These are phyloP conservation scores for Trichoderma sp. DNA, from an alignment of 2,329 filamentous ascomycete species.

Conservation along the genomic window DNA sequence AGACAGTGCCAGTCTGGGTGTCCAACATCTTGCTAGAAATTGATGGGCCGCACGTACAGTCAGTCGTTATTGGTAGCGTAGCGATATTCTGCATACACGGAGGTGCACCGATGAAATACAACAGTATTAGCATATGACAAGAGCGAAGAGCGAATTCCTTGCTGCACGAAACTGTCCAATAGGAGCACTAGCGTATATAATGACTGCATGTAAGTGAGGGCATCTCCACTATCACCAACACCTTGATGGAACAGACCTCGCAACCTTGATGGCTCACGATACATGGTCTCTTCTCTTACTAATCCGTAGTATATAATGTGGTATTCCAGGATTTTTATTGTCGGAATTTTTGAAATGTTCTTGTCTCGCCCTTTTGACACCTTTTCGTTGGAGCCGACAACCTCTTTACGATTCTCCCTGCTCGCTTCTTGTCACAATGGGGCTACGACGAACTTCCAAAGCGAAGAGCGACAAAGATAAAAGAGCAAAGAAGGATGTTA, in stretches of 20 bases:
- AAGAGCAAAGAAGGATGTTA: background rate
- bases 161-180: background rate
- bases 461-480: background rate
- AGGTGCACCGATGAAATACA: background rate
- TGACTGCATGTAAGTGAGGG: background rate
- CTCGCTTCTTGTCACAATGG: background rate
- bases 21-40: background rate
- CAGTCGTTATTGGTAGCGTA: background rate
- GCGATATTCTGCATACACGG: background rate
- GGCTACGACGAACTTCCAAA: background rate
- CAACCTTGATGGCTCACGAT: slow-evolving; percentile 13
- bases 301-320: background rate
- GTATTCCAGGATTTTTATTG: background rate
- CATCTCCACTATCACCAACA: slow-evolving; percentile 6
- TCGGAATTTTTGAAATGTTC: background rate
- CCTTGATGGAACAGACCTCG: slow-evolving; percentile 17
- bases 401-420: too few species aligned
- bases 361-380: background rate
- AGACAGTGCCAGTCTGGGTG: background rate
- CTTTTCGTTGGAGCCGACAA: background rate
- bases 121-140: background rate
- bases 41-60: background rate
- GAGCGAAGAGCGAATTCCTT: background rate
- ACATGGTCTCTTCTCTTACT: background rate
- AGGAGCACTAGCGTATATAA: background rate